phyloP scores from a whole-genome alignment of 495 filamentous ascomycete genomes.

The Lasiosphaeria hispida region DNA sequence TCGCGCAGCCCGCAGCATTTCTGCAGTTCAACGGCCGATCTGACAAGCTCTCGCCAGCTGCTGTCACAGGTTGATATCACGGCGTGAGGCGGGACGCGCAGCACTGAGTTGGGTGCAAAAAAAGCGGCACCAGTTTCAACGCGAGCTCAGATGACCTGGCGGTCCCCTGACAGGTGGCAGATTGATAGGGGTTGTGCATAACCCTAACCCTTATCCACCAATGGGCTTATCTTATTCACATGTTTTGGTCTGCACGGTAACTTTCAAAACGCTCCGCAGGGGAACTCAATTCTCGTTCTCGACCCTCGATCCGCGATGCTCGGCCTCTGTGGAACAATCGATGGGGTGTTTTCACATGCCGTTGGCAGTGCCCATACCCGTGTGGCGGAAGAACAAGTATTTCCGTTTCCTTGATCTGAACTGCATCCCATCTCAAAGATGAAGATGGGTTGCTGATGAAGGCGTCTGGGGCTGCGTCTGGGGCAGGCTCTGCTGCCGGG shows the following conservation, averaged over 20 bases:
- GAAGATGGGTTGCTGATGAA: too few relatives aligned
- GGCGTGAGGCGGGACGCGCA: too few relatives aligned
- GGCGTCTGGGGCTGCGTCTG: background rate
- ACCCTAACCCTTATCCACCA: background rate
- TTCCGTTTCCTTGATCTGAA: too few relatives aligned
- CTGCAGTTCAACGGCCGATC: background rate
- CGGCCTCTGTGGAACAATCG: background rate
- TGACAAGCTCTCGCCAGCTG: too few relatives aligned
- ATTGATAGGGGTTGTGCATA: too few relatives aligned
- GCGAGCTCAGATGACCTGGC: conserved; percentile 23
- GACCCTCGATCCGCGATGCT: background rate
- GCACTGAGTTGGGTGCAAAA: background rate
- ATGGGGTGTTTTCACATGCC: too few relatives aligned
- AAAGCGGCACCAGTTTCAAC: conserved; percentile 11
- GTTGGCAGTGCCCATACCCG: too few relatives aligned
- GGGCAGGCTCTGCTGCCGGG: background rate
- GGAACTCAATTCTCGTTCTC: too few relatives aligned
- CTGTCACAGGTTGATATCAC: too few relatives aligned
- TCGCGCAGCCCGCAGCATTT: conserved; percentile 28
- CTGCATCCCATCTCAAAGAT: too few relatives aligned
- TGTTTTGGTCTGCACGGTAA: background rate
- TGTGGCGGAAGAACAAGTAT: too few relatives aligned
- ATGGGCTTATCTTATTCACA: background rate
- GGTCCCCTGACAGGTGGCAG: background rate
- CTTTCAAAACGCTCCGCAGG: too few relatives aligned